Base-by-base conservation (phyloP, 2,329 filamentous ascomycete genomes). In the Coniochaeta sp. region DNA sequence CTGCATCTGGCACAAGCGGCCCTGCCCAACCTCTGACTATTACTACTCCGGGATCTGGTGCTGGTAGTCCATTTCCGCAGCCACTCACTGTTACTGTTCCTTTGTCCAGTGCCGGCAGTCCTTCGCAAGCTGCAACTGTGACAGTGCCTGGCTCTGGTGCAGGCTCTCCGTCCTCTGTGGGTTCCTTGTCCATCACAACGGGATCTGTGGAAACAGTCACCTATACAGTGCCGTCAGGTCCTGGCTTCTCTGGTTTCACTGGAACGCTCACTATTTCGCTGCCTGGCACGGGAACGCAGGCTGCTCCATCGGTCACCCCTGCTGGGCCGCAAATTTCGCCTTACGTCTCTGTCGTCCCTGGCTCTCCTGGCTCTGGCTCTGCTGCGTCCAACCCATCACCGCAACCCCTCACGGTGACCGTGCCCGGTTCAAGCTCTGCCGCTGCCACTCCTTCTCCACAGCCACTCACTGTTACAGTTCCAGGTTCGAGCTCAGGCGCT, bases 191-290 rank as follows among this genome's bases (percentile, higher is more conserved):
- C 14, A 28, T 34, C 54, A 36, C 54, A 6, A 24, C n/a, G n/a
- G 54, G 30, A 10, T 56, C 54, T 17, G 54, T 24, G n/a, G 28
- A 56, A 26, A 56, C 54, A 22, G 54, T 56, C 19, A 34, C 54
- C 19, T 56, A 56, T 32, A 56, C 54, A 3, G 54, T 56, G n/a
- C 54, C 54, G 2, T 28, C 54, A 7, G 54, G 54, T 24, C 34
- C 54, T 56, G 54, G 54, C 28, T 60, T 55, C 38, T 63, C 62
- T 2, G 60, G 62, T 0, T 42, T 64, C 10, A 56, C 61, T 1
- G 62, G 62, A 22, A 64, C 61, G 0, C 63, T 64, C n/a, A 66
- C 64, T 4, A 38, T 65, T 12, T 19, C 62, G 19, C 34, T 62
- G 1, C 56, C 52, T 7, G 57, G 24, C 1, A 24, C 30, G 1